phyloP scores from a whole-genome alignment of 306 rosid species.

The Castanopsis chinensis region DNA sequence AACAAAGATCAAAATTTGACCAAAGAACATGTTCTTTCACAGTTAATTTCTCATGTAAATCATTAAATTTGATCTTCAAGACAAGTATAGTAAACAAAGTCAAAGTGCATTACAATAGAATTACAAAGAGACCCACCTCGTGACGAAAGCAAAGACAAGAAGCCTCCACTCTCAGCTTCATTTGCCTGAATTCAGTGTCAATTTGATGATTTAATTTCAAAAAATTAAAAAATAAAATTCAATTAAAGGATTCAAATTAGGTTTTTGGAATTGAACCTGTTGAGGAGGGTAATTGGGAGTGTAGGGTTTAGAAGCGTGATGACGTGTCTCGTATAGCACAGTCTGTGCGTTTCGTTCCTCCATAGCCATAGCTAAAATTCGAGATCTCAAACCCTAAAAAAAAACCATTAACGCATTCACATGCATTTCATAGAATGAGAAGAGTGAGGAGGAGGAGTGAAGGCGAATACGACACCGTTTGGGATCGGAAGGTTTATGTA shows the following conservation, averaged over 20 bases:
- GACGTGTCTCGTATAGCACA: constrained; percentile 70
- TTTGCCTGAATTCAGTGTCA: constrained; percentile 41
- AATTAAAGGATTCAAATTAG: background rate
- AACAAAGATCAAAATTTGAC: background rate
- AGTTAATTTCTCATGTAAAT: background rate
- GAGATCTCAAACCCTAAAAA: constrained; percentile 36
- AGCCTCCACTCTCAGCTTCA: constrained; percentile 37
- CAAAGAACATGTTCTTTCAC: background rate
- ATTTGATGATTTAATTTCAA: too few species aligned
- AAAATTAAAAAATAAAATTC: background rate
- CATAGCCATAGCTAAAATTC: constrained; percentile 29
- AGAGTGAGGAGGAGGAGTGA: background rate
- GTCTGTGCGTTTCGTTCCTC: constrained; percentile 28
- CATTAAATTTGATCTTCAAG: background rate
- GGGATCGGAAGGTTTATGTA: too few species aligned
- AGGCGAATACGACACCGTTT: background rate
- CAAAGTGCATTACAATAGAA: background rate
- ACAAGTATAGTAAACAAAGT: background rate
- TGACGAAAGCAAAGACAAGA: constrained; percentile 56
- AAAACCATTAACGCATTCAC: constrained; percentile 30
- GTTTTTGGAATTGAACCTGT: constrained; percentile 21
- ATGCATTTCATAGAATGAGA: constrained; percentile 3
- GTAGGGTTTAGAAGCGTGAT: constrained; percentile 60
- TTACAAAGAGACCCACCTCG: constrained; percentile 69
- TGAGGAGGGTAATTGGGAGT: constrained; percentile 59